phyloP scores from a whole-genome alignment of 192 early-diverging fungal genomes.

The Coemansia sp. region DNA sequence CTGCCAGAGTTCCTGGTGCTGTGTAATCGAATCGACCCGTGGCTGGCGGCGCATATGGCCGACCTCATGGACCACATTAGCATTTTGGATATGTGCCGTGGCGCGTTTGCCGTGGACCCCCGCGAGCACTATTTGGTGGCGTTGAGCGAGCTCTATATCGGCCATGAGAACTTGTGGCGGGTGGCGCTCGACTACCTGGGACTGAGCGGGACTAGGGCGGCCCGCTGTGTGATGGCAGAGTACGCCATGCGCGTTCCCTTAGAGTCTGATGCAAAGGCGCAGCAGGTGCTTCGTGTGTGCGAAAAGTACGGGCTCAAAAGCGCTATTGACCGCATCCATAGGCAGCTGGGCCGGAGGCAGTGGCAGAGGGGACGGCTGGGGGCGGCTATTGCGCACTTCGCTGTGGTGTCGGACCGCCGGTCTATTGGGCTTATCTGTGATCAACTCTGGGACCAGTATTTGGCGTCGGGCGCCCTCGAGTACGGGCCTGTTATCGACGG shows the following conservation, averaged over 20 bases:
- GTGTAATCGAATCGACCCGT: constrained; percentile 50
- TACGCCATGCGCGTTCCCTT: constrained; percentile 54
- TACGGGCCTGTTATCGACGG: constrained; percentile 50
- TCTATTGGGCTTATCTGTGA: constrained; percentile 58
- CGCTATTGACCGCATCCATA: constrained; percentile 41
- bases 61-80: constrained; percentile 60
- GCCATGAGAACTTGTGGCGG: constrained; percentile 54
- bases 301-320: constrained; percentile 32
- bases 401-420: constrained; percentile 48
- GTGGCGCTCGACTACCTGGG: constrained; percentile 57
- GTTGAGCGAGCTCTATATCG: constrained; percentile 29
- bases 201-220: constrained; percentile 6
- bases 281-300: constrained; percentile 59
- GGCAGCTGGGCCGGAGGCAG: constrained; percentile 52
- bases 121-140: constrained; percentile 40
- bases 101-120: constrained; percentile 25
- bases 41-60: constrained; percentile 62
- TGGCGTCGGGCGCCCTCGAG: constrained; percentile 46
- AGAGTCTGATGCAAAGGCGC: constrained; percentile 49
- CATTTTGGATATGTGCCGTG: constrained; percentile 51
- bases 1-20: constrained; percentile 51
- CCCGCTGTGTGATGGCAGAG: constrained; percentile 19
- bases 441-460: constrained; percentile 55
- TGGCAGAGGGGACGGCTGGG: constrained; percentile 57
- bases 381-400: constrained; percentile 64